These are phyloP conservation scores for Lasiosphaeriaceae sp. DNA, from an alignment of 495 filamentous ascomycete genomes.

Conservation along the genomic window DNA sequence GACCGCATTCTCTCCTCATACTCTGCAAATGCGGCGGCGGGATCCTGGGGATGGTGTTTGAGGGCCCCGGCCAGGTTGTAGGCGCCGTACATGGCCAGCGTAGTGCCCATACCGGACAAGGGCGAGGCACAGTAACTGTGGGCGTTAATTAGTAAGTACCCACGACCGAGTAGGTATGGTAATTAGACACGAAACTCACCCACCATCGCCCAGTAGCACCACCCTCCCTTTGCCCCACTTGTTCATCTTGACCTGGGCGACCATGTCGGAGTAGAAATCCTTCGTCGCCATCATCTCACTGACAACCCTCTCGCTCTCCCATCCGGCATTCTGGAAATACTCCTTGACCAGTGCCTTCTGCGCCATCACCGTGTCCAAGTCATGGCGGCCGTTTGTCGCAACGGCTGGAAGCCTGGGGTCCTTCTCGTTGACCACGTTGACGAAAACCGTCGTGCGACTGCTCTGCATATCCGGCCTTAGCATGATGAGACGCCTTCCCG, in stretches of 20 bases:
- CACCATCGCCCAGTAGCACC: slow-evolving; percentile 50
- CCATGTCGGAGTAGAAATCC: slow-evolving; percentile 47
- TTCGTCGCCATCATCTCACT: slow-evolving; percentile 28
- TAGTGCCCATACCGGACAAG: slow-evolving; percentile 20
- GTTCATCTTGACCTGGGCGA: slow-evolving; percentile 33
- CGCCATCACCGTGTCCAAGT: not conserved
- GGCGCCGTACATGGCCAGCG: slow-evolving; percentile 22
- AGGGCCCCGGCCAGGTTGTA: slow-evolving; percentile 22
- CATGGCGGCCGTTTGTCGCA: not conserved
- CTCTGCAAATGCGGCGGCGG: not conserved
- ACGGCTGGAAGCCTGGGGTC: not conserved
- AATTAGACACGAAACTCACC: not conserved
- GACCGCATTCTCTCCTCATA: not conserved
- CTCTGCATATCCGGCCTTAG: not conserved
- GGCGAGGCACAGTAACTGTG: slow-evolving; percentile 7
- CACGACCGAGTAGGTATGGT: not conserved
- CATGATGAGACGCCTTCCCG: not conserved
- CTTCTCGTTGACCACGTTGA: not conserved
- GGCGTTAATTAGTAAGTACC: not conserved
- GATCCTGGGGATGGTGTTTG: not conserved
- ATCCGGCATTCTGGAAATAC: slow-evolving; percentile 42
- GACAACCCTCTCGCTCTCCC: slow-evolving; percentile 40
- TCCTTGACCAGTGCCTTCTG: slow-evolving; percentile 8
- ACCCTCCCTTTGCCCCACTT: slow-evolving; percentile 42
- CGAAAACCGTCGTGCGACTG: not conserved